Percentiles rank a stretch among this genome's conserved stretches.
Conservation (phyloP, 331 rosid genomes). For the Quercus lobata region DNA sequence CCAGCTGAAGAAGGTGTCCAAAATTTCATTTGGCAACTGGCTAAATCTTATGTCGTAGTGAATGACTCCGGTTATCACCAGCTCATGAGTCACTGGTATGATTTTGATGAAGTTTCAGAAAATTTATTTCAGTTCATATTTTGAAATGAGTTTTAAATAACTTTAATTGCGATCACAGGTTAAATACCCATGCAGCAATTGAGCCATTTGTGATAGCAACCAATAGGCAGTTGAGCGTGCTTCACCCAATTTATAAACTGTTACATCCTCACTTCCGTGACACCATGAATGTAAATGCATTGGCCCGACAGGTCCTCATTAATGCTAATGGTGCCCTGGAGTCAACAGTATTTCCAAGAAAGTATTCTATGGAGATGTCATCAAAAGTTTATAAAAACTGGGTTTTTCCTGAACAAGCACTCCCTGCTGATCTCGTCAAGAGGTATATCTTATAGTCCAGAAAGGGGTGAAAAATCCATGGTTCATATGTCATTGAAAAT, state of each 20-base stretch:
- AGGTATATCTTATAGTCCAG: slow-evolving; percentile 38
- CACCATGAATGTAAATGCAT: slow-evolving; percentile 80
- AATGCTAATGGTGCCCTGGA: slow-evolving; percentile 71
- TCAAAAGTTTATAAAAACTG: slow-evolving; percentile 59
- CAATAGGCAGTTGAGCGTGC: slow-evolving; percentile 69
- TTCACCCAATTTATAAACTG: slow-evolving; percentile 73
- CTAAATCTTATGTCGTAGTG: slow-evolving; percentile 70
- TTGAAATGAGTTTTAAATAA: background rate
- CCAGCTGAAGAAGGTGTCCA: slow-evolving; percentile 57
- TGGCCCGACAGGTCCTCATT: slow-evolving; percentile 64
- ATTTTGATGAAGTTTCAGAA: background rate
- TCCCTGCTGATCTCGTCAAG: slow-evolving; percentile 73
- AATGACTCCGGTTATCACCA: slow-evolving; percentile 72
- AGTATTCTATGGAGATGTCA: slow-evolving; percentile 72
- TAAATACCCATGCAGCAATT: slow-evolving; percentile 74
- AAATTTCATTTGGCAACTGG: slow-evolving; percentile 64
- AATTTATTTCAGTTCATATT: background rate
- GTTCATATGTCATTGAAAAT: background rate
- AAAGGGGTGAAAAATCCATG: background rate
- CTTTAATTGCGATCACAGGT: slow-evolving; percentile 27
- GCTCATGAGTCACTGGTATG: slow-evolving; percentile 80
- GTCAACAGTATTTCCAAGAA: slow-evolving; percentile 58
- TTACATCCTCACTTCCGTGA: slow-evolving; percentile 80
- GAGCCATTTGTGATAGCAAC: slow-evolving; percentile 79
- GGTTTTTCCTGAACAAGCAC: slow-evolving; percentile 74